Base-by-base conservation (phyloP, 2,329 filamentous ascomycete species). In the Xylaria hypoxylon region DNA sequence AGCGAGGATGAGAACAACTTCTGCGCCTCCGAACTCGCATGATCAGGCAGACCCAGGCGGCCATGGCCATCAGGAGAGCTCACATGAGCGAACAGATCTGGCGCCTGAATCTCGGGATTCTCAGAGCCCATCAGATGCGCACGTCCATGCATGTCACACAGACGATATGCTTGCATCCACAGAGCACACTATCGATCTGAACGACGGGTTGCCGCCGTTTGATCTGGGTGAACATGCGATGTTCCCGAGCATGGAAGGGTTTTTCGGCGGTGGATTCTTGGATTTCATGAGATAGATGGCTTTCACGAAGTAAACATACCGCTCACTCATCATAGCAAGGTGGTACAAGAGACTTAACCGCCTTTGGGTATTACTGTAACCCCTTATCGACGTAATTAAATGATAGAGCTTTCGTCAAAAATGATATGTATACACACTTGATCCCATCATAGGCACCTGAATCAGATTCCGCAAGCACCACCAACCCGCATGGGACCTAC, bases 211-310 rank as follows among this genome's bases (percentile, higher is more conserved):
- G 48, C 64, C 68, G 19, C 53, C 58, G 11, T 74, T 73, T 45
- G 71, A 71, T 50, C 38, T 74, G 2, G 65, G 68, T 4, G 73
- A 74, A 45, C 68, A 76, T 58, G 52, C 71, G 1, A 68, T 75
- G 26, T 76, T 77, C 53, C 76, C 76, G 5, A 76, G 72, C 45
- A 77, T 77, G 76, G 76, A 77, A 65, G 75, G 76, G 22, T 77
- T 77, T 58, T 77, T 77, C 51, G 74, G 75, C 4, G 76, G 76
- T 13, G 75, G 75, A 3, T 76, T 77, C 26, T 62, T 77, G 24
- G 75, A 77, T 61, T 76, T 77, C 48, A 73, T 75, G 62, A 60
- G 67, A 55, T 66, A 62, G 53, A 19, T 10, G 10, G 33, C 10
- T 44, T 44, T 15, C 3, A 55, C 13, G 22, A 40, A 55, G 10